Conservation (phyloP, 352 stramenopile species). For the Globisporangium barbulae region DNA sequence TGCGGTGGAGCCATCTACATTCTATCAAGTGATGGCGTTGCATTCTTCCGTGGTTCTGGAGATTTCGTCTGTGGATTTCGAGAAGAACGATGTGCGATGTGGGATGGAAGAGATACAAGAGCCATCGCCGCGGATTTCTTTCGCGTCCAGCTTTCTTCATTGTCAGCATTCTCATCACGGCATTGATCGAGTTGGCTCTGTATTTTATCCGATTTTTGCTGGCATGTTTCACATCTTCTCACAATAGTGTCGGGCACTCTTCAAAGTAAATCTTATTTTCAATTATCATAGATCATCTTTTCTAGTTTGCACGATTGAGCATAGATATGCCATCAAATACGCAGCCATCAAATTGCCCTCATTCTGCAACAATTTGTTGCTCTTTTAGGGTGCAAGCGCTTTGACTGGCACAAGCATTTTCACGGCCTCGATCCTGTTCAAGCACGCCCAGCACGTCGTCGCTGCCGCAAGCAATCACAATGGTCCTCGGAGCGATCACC, state of each 20-base stretch:
- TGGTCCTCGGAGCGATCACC: slow-evolving; percentile 30
- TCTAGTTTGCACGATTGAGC: not conserved
- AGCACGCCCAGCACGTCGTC: not conserved
- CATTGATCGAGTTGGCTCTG: no score
- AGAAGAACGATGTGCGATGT: not conserved
- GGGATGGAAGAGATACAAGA: not conserved
- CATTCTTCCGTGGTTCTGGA: not conserved
- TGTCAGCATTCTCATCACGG: not conserved
- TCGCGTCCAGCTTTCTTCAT: not conserved
- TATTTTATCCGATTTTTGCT: no score
- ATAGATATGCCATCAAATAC: not conserved
- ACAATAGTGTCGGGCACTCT: no score
- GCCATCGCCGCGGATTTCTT: slow-evolving; percentile 5
- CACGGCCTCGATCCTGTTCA: not conserved
- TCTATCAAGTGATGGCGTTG: slow-evolving; percentile 1
- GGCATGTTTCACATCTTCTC: no score
- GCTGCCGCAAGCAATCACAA: not conserved
- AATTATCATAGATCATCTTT: not conserved
- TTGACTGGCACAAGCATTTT: slow-evolving; percentile 5
- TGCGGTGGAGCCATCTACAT: not conserved
- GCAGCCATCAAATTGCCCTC: no score
- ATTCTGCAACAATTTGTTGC: no score
- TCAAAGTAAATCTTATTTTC: no score
- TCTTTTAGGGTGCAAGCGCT: not conserved
- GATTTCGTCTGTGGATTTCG: not conserved